phyloP scores from a whole-genome alignment of 1,284 basidiomycete genomes.

The Tranzscheliella williamsii region DNA sequence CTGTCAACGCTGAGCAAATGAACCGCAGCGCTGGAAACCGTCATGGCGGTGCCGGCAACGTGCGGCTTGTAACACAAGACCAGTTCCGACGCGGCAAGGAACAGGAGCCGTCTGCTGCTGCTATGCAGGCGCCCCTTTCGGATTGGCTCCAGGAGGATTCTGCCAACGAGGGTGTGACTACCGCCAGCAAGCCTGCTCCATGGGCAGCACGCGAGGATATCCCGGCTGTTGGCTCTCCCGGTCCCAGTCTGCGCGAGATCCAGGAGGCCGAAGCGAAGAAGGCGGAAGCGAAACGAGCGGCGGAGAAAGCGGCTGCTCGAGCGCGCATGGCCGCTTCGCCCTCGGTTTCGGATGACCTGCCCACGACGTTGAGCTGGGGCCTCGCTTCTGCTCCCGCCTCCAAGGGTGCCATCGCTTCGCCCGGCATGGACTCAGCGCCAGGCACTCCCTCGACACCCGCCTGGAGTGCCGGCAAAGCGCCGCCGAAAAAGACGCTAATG shows the following conservation, averaged over 20 bases:
- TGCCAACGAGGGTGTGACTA: conserved; percentile 6
- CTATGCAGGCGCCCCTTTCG: conserved; percentile 26
- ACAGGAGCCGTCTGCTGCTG: conserved; percentile 1
- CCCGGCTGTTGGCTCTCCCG: conserved; percentile 6
- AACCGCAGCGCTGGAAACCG: conserved; percentile 8
- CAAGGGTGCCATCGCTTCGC: conserved; percentile 77
- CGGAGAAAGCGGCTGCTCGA: conserved; percentile 47
- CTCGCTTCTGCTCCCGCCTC: conserved; percentile 59
- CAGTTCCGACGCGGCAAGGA: conserved; percentile 37
- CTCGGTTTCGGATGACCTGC: conserved; percentile 51
- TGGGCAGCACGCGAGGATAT: conserved; percentile 53
- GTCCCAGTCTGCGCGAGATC: conserved; percentile 80
- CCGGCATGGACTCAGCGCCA: conserved; percentile 69
- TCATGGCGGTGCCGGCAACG: conserved; percentile 34
- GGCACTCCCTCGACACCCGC: conserved; percentile 63
- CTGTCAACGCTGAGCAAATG: conserved; percentile 16
- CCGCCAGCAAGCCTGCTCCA: conserved; percentile 47
- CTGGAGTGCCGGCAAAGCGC: conserved; percentile 39
- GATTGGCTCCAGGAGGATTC: conserved; percentile 36
- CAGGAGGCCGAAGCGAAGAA: conserved; percentile 89
- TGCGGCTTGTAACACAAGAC: conserved; percentile 45
- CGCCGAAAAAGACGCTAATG: conserved; percentile 88
- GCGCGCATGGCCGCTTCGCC: conserved; percentile 48
- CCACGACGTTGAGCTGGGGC: conserved; percentile 63
- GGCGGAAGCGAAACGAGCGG: conserved; percentile 69